Conservation (phyloP, 2,329 filamentous ascomycete species). For the Colletotrichum godetiae region DNA sequence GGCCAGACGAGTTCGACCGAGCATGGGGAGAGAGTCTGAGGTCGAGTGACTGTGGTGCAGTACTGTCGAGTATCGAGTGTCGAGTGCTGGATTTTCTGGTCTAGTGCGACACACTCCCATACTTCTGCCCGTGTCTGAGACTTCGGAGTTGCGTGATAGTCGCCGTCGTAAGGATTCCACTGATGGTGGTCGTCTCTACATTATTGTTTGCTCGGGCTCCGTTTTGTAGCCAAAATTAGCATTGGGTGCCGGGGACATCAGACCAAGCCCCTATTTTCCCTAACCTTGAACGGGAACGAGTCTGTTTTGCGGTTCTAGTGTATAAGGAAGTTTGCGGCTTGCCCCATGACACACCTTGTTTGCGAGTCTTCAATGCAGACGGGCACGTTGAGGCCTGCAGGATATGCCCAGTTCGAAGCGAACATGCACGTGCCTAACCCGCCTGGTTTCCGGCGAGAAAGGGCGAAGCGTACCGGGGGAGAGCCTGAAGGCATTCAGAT, state of each 20-base stretch:
- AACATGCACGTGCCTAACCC: conserved; percentile 14
- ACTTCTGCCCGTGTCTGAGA: conserved; percentile 32
- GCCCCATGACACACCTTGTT: conserved; percentile 10
- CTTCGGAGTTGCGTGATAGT: conserved; percentile 31
- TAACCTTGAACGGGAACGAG: conserved; percentile 9
- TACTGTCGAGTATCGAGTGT: not conserved
- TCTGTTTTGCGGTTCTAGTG: conserved; percentile 17
- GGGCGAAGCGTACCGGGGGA: not conserved
- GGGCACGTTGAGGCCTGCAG: not conserved
- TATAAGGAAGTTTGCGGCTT: not conserved
- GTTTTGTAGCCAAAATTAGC: conserved; percentile 29
- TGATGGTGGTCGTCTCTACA: not conserved
- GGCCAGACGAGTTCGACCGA: conserved; percentile 23
- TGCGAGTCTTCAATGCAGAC: conserved; percentile 9
- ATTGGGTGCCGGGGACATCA: conserved; percentile 19
- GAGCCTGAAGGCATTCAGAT: not conserved
- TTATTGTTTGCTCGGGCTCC: conserved; percentile 10
- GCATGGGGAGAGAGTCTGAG: not conserved
- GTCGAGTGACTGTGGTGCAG: not conserved
- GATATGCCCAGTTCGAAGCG: conserved; percentile 19
- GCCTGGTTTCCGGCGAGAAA: not conserved
- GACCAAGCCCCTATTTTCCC: conserved; percentile 6
- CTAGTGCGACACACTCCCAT: conserved; percentile 27
- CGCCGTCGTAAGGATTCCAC: conserved; percentile 5
- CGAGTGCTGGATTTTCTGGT: not conserved